Evolutionary conservation across 2,329 filamentous ascomycete species (phyloP), one percentile per base, ranked within the genome.

Genomic region (Penicillium sp.): DNA sequence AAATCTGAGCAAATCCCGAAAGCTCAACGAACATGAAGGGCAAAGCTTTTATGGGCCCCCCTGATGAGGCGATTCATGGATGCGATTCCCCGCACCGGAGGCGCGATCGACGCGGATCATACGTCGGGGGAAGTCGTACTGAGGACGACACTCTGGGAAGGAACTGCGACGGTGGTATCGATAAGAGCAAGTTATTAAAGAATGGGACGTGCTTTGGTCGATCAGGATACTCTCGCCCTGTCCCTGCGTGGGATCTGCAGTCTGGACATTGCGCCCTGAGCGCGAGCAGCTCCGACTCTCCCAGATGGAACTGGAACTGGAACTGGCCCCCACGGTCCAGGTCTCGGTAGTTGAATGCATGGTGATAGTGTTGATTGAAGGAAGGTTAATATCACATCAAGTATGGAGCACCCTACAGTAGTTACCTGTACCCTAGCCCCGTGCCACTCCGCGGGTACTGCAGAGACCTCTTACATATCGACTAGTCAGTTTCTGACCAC

Each of bases 21-120:
- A 37, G 10, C 10, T 28, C 24, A 5, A n/a, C n/a, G n/a, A n/a
- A n/a, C n/a, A n/a, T n/a, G n/a, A n/a, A n/a, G n/a, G n/a, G n/a
- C n/a, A n/a, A n/a, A n/a, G n/a, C n/a, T 19, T 55, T 53, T 53
- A 53, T 43, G 39, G 36, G 36, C 14, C 39, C 13, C 39, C n/a
- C n/a, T n/a, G n/a, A n/a, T 28, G 11, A 42, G 46, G 14, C 33
- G 26, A 39, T 48, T 19, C 29, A 48, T 16, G 37, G 24, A 23
- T 6, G 19, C 11, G 39, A 51, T 62, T 52, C 61, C 57, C 59
- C 56, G 59, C 59, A 62, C 52, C 56, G 46, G 51, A 33, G 54
- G 36, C 31, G 40, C n/a, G 51, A 52, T 56, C 45, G 54, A 54
- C 55, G 40, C 21, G 18, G 44, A 56, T 53, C 52, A 52, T 51